These are phyloP conservation scores for Mycosarcoma maydis DNA, from an alignment of 1,284 basidiomycete genomes.

Conservation along the genomic window DNA sequence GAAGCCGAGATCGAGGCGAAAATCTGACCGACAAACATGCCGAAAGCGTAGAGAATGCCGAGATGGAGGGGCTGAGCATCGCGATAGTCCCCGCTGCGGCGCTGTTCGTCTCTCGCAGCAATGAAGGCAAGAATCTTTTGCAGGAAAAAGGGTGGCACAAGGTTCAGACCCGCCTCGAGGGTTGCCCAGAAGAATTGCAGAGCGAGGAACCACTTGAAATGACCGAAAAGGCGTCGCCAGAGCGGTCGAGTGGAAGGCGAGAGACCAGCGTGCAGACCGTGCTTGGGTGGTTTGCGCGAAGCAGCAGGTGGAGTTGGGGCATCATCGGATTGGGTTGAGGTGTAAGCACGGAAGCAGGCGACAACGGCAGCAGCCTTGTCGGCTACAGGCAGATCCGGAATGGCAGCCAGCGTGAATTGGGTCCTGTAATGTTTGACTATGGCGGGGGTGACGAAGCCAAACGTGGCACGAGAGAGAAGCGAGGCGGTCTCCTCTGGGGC, in stretches of 20 bases:
- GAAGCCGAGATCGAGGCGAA: constrained; percentile 67
- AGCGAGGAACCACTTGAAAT: constrained; percentile 65
- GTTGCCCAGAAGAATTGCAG: constrained; percentile 68
- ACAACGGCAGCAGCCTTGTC: constrained; percentile 69
- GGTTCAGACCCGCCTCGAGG: constrained; percentile 68
- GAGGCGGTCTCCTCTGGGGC: constrained; percentile 62
- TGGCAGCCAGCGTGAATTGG: constrained; percentile 68
- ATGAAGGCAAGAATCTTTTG: constrained; percentile 70
- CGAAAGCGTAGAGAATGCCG: constrained; percentile 70
- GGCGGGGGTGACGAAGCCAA: constrained; percentile 63
- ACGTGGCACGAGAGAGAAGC: constrained; percentile 57
- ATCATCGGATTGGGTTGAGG: constrained; percentile 25
- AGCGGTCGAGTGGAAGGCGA: constrained; percentile 62
- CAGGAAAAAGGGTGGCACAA: constrained; percentile 70
- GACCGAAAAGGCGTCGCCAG: constrained; percentile 65
- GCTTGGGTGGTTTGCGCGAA: constrained; percentile 5
- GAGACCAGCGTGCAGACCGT: constrained; percentile 50
- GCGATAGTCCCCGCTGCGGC: constrained; percentile 20
- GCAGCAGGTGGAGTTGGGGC: not conserved
- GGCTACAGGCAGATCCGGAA: constrained; percentile 71
- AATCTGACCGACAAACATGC: constrained; percentile 70
- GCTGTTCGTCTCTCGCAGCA: constrained; percentile 33
- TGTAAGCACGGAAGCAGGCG: constrained; percentile 58
- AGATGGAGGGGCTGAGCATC: constrained; percentile 68
- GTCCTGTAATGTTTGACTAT: constrained; percentile 69